Evolutionary conservation across 805 yeast genomes (phyloP), one percentile per base, ranked within the genome.

Genomic region (Wickerhamomyces rabaulensis): DNA sequence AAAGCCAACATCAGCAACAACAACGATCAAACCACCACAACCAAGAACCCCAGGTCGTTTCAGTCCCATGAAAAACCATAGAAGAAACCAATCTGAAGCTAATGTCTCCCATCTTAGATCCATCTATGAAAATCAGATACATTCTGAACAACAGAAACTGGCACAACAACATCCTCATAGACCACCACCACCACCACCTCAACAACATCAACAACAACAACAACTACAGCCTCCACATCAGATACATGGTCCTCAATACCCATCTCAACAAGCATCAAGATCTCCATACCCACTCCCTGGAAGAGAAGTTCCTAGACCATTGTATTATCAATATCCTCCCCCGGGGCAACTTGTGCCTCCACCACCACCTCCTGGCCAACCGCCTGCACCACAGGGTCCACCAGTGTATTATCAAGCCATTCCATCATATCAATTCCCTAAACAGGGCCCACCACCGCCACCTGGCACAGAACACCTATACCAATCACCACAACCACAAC

Each of bases 31-130:
- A 20, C 38, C 47, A 12, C 35, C 23, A 13, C 22, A 42, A 20
- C 9, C 25, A 1, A 43, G 25, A 25, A 16, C 40, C n/a, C 20
- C 36, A 8, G 20, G 36, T 5, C 17, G 20, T 16, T 33, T 16
- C 9, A 33, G 20, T 23, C 35, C 15, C 4, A 15, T 23, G 12
- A 15, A 19, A 1, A 23, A 42, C 7, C 62, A 61, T 42, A 52
- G 63, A 49, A 50, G 65, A 44, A 58, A 58, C 39, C 64, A 57
- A 41, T 58, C 63, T 4, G 65, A 61, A 39, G 63, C 64, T 1
- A 58, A 45, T 37, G 63, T 58, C 2, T 31, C 60, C 1, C 61
- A 56, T 23, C 40, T 60, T 5, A 53, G 62, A 27, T 51, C 56
- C 0, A 46, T 59, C 1, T 59, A 54, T 40, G 62, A 60, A 33